Percentiles rank a stretch among this genome's conserved stretches.
phyloP scores from a whole-genome alignment of 202 grass and related monocot genomes.

The Cymbopogon flexuosus region DNA sequence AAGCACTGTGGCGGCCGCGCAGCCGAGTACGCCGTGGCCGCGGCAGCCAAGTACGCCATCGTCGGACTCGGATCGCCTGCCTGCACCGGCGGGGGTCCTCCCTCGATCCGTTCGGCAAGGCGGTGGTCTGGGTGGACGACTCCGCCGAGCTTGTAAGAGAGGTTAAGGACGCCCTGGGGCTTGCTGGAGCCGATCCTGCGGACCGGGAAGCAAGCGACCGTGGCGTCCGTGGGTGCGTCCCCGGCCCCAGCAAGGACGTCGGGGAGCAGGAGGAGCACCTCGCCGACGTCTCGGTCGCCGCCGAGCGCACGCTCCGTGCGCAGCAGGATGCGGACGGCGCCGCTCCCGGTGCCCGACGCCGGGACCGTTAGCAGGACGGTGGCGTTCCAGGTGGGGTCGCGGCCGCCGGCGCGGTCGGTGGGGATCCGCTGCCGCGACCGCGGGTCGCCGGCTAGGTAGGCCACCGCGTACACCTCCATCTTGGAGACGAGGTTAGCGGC shows the following conservation, averaged over 20 bases:
- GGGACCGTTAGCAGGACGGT: conserved; percentile 36
- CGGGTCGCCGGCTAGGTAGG: conserved; percentile 54
- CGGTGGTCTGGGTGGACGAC: conserved; percentile 8
- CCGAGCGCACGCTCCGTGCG: conserved; percentile 54
- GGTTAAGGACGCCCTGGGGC: conserved; percentile 52
- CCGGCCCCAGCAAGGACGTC: conserved; percentile 39
- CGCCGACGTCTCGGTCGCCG: conserved; percentile 64
- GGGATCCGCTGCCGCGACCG: conserved; percentile 35
- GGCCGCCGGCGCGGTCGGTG: conserved; percentile 45
- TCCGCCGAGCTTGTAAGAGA: conserved; percentile 62
- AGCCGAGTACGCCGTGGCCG: conserved; percentile 29
- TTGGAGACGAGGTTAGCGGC: conserved; percentile 52
- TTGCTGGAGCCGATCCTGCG: conserved; percentile 47
- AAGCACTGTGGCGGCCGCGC: conserved; percentile 23
- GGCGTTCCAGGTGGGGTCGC: conserved; percentile 57
- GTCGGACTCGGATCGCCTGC: neutral
- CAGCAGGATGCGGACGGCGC: conserved; percentile 46
- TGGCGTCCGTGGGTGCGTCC: conserved; percentile 35
- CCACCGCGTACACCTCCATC: conserved; percentile 66
- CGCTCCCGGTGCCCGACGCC: conserved; percentile 23
- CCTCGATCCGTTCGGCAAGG: neutral
- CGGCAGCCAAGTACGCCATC: conserved; percentile 42
- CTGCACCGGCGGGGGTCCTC: neutral
- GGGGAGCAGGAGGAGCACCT: conserved; percentile 53
- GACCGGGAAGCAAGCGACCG: conserved; percentile 47